These are phyloP conservation scores for Botrytis paeoniae DNA, from an alignment of 2,329 filamentous ascomycete genomes.

Conservation along the genomic window DNA sequence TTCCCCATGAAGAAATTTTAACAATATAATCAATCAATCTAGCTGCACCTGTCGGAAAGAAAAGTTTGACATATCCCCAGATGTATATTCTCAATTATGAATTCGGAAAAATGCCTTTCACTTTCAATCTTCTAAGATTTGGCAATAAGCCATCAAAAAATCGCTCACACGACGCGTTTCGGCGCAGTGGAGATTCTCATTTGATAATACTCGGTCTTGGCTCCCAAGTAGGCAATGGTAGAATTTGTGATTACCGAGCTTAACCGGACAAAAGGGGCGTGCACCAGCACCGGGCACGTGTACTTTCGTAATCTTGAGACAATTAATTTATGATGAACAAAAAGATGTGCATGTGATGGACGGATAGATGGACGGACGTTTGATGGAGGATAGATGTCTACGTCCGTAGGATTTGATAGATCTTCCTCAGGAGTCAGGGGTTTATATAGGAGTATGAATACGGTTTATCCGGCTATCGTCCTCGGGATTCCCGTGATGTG, in stretches of 20 bases:
- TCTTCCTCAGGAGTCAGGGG: neutral
- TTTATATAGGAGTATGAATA: neutral
- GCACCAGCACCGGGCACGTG: neutral
- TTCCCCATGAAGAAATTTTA: neutral
- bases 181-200: neutral
- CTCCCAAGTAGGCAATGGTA: neutral
- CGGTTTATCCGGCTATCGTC: neutral
- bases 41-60: neutral
- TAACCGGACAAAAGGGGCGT: constrained; percentile 7
- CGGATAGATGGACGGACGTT: neutral
- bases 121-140: too few species aligned
- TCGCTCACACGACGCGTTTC: constrained; percentile 8
- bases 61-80: neutral
- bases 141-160: neutral
- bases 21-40: neutral
- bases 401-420: neutral
- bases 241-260: neutral
- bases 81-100: neutral
- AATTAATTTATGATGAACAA: neutral
- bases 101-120: neutral
- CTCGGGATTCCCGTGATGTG: neutral
- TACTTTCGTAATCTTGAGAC: neutral
- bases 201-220: neutral
- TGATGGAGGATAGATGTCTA: neutral
- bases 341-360: neutral